These are phyloP conservation scores for Cucurbita ficifolia DNA, from an alignment of 306 rosid genomes.

Conservation along the genomic window DNA sequence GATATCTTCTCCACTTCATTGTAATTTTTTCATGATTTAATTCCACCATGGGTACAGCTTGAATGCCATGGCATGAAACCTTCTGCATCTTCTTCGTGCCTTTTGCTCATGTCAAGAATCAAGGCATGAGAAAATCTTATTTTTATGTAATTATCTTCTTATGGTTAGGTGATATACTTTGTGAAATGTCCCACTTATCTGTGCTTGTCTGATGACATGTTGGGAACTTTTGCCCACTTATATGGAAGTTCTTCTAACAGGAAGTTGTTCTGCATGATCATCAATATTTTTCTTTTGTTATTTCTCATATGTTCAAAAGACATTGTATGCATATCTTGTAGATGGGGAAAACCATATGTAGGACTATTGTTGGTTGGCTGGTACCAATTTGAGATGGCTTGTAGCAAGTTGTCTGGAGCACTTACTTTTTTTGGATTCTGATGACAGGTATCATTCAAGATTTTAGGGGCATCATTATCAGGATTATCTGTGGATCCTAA, in stretches of 20 bases:
- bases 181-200: neutral
- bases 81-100: neutral
- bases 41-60: neutral
- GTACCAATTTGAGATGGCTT: neutral
- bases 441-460: constrained; percentile 64
- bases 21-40: neutral
- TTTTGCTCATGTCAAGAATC: neutral
- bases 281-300: neutral
- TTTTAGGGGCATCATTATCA: constrained; percentile 77
- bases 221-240: neutral
- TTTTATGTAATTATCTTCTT: neutral
- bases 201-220: neutral
- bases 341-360: neutral
- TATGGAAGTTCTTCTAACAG: neutral
- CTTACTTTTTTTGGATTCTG: constrained; percentile 3
- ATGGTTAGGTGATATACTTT: neutral
- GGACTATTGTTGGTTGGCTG: neutral
- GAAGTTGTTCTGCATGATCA: neutral
- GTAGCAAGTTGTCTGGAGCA: neutral
- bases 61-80: neutral
- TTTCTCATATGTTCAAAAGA: neutral
- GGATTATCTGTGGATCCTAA: constrained; percentile 64
- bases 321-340: neutral
- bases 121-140: neutral
- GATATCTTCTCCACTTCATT: neutral